Evolutionary conservation across 441 rosid species (phyloP).

Genomic region (Brassica hybrid): DNA sequence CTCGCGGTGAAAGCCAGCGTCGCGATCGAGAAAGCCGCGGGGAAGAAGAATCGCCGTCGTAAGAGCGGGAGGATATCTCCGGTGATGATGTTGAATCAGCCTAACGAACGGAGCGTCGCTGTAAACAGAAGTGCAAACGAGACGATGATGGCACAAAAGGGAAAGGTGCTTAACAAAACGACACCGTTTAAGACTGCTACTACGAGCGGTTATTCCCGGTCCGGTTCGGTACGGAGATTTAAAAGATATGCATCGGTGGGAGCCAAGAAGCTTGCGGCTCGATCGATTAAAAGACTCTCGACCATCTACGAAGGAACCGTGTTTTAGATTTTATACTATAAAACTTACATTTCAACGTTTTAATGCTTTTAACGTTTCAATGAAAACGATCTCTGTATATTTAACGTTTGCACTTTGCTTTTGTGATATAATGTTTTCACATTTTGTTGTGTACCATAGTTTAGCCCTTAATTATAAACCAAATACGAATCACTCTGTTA

Average conservation of each 20-base stretch:
- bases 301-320: slow-evolving; percentile 71
- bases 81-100: slow-evolving; percentile 35
- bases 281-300: slow-evolving; percentile 60
- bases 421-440: slow-evolving; percentile 6
- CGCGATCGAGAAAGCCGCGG: slow-evolving; percentile 53
- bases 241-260: slow-evolving; percentile 55
- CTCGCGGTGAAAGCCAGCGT: slow-evolving; percentile 74
- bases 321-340: no score
- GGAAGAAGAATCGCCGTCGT: slow-evolving; percentile 34
- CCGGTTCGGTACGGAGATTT: slow-evolving; percentile 54
- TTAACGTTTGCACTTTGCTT: neutral
- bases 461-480: neutral
- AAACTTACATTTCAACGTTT: no score
- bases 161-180: slow-evolving; percentile 30
- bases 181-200: slow-evolving; percentile 8
- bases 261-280: slow-evolving; percentile 64
- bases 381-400: slow-evolving; percentile 19
- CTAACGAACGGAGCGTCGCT: slow-evolving; percentile 15
- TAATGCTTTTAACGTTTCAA: neutral
- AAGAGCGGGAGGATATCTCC: slow-evolving; percentile 59
- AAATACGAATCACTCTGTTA: neutral
- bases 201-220: slow-evolving; percentile 42
- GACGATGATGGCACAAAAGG: slow-evolving; percentile 11
- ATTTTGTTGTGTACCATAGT: slow-evolving; percentile 7
- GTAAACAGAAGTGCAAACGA: slow-evolving; percentile 5